These are phyloP conservation scores for Lentinula guzmanii DNA, from an alignment of 768 basidiomycete species.

Conservation along the genomic window DNA sequence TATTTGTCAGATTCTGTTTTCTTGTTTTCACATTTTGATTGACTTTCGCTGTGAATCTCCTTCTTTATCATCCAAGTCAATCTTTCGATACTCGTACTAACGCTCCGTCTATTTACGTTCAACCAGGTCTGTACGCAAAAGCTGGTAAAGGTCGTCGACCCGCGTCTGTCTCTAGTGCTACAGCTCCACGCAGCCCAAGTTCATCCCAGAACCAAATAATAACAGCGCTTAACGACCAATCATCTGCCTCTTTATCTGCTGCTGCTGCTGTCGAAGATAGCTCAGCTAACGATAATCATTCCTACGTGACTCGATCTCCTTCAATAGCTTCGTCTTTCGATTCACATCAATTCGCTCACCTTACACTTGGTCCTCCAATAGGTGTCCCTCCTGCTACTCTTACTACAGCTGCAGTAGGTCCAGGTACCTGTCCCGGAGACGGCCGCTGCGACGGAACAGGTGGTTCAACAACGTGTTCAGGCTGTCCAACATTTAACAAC, in stretches of 20 bases:
- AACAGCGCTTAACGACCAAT: neutral
- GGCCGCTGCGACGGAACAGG: conserved; percentile 97
- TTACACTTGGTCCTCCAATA: conserved; percentile 30
- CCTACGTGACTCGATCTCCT: neutral
- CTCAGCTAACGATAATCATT: neutral
- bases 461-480: conserved; percentile 86
- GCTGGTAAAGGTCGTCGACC: conserved; percentile 6
- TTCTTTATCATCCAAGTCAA: neutral
- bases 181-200: neutral
- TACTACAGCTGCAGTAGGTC: conserved; percentile 4
- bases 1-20: neutral
- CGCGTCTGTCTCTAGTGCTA: neutral
- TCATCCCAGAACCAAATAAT: neutral
- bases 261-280: neutral
- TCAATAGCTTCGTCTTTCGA: neutral
- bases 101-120: neutral
- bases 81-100: neutral
- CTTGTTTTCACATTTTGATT: conserved; percentile 13
- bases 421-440: conserved; percentile 95
- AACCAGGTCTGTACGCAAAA: neutral
- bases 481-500: conserved; percentile 98
- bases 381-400: conserved; percentile 13
- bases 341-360: neutral
- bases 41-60: neutral
- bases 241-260: neutral